Conservation (phyloP, 352 stramenopile species). For the Phytopythium oedochilum region DNA sequence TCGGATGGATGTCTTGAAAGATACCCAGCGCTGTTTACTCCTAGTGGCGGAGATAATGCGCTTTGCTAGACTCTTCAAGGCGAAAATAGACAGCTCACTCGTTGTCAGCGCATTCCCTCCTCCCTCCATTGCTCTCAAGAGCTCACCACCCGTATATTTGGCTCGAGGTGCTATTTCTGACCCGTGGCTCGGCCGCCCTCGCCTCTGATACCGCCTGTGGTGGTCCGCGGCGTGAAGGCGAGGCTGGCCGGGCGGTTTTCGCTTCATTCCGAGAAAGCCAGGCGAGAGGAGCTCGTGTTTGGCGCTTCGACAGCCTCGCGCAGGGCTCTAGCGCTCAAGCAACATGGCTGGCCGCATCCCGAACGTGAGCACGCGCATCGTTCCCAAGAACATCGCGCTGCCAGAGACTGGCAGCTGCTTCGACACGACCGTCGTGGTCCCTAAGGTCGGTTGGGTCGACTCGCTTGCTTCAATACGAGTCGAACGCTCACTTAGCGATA, state of each 20-base stretch:
- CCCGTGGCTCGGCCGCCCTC: neutral
- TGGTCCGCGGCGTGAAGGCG: neutral
- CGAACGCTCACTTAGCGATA: no score
- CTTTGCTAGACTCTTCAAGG: no score
- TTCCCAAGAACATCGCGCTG: slow-evolving; percentile 67
- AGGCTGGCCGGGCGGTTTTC: neutral
- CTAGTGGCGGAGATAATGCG: no score
- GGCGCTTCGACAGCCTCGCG: neutral
- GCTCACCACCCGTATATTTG: neutral
- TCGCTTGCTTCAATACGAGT: no score
- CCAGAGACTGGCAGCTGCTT: slow-evolving; percentile 94
- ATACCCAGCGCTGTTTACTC: no score
- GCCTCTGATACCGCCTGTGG: neutral
- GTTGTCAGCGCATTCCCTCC: no score
- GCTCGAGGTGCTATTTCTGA: neutral
- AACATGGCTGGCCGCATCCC: slow-evolving; percentile 64
- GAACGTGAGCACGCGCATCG: slow-evolving; percentile 80
- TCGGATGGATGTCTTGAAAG: no score
- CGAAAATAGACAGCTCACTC: no score
- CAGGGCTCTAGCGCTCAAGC: neutral
- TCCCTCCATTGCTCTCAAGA: no score
- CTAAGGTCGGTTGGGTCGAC: slow-evolving; percentile 30
- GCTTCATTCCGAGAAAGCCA: slow-evolving; percentile 41
- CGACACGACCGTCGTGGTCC: slow-evolving; percentile 79
- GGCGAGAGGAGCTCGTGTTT: neutral